Base-by-base conservation (phyloP, 345 rosid species). In the Toxicodendron radicans region DNA sequence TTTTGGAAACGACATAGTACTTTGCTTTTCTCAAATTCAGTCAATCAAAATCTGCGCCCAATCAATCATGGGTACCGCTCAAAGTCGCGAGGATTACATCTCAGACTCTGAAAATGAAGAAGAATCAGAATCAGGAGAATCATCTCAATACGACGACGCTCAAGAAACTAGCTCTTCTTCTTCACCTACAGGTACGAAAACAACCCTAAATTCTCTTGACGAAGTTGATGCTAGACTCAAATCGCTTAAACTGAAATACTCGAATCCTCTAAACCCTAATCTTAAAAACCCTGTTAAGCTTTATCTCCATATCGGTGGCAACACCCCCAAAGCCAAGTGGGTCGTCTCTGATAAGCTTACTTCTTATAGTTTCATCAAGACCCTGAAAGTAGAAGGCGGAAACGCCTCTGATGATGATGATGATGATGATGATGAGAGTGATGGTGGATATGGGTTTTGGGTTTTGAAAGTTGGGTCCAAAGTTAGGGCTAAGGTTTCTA, bases 241-340 rank as follows among this genome's bases (percentile, higher is more conserved):
- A 71, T 85, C 92, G n/a, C 81, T 95, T 12, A 87, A 83, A 72
- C 61, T 90, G 49, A 88, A 90, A 75, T 88, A 90, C 54, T 75
- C 83, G 8, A 58, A 75, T 62, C 30, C 66, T 0, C 77, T 6
- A 51, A 74, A 51, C 27, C 83, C 82, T 35, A 83, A 75, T 75
- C 63, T 78, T 58, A 85, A 65, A 70, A 83, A 87, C 74, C 84
- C 88, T 7, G 97, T 92, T 7, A 92, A 91, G 88, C 95, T 92
- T 27, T 90, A 91, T 75, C 93, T 90, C 41, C 92, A 95, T 45
- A 75, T 92, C 41, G 95, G 95, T 14, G 99, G 97, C 32, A 87
- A 83, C 83, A 87, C 97, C 20, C 97, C 97, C 1, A 82, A 79
- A 71, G 95, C 99, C 62, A 95, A 90, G 79, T 92, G 99, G 97